Evolutionary conservation across 306 rosid species (phyloP), one percentile per base, ranked within the genome.

Genomic region (Rosa persica): DNA sequence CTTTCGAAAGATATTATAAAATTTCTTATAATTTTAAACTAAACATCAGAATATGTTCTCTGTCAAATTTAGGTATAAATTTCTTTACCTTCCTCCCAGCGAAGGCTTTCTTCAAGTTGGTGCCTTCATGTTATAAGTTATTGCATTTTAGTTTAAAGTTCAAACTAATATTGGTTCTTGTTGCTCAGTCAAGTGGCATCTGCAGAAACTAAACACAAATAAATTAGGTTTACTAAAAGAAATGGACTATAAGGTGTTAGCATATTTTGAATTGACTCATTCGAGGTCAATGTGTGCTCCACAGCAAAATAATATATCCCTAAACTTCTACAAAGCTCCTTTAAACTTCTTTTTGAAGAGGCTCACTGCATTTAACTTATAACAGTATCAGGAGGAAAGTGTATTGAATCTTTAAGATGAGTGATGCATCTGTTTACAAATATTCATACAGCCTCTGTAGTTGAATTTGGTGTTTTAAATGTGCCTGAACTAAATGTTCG

Each of bases 81-180:
- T 71, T 39, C 58, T 74, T 13, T 70, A 70, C 43, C 48, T 43
- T 77, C 22, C 42, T 67, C 44, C 61, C 20, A 38, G n/a, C 51
- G 55, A 6, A 76, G 64, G 40, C 61, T 80, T 80, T 22, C 23
- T 42, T 79, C 77, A 67, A 64, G 44, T 72, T 43, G 64, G 43
- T 78, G 72, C 17, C 78, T 68, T 70, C 36, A 46, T 42, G 71
- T 77, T 80, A 39, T 48, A 36, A 74, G 69, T 30, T 79, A 6
- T 75, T 64, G 20, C 76, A 72, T 58, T 79, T 65, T 52, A 38
- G 55, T 70, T 67, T 73, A 71, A 51, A 60, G 65, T 36, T 75
- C 39, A 42, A 13, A 23, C 13, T 55, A 43, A 4, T 22, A 6
- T 40, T 38, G 34, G 12, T 54, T n/a, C 39, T 57, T 1, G 13